These are phyloP conservation scores for Beauveria rudraprayagi DNA, from an alignment of 2,329 filamentous ascomycete genomes.

Conservation along the genomic window DNA sequence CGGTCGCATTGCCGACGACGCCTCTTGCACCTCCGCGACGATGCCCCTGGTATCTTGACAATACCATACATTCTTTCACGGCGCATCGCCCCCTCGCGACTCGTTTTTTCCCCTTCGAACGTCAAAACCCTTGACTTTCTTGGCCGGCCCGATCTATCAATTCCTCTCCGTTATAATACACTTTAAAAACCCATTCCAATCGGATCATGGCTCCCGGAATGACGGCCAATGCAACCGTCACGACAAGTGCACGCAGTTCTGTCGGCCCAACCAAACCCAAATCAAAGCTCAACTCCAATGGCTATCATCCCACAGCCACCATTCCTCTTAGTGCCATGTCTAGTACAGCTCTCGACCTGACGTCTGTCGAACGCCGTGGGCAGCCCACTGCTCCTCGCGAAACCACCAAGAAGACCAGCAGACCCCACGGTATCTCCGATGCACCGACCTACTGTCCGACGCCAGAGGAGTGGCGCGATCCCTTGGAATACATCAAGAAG, in stretches of 20 bases:
- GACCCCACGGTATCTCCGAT: conserved; percentile 79
- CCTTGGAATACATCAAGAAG: conserved; percentile 86
- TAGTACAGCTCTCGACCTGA: conserved; percentile 65
- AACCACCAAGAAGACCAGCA: conserved; percentile 64
- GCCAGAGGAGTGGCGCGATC: conserved; percentile 89
- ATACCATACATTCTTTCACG: not conserved
- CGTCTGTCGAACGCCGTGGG: conserved; percentile 84
- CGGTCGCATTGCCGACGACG: not conserved
- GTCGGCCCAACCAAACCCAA: conserved; percentile 36
- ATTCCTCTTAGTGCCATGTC: conserved; percentile 47
- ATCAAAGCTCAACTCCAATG: conserved; percentile 45
- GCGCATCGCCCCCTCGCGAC: not conserved
- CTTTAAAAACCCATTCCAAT: not conserved
- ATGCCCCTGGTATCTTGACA: conserved; percentile 11
- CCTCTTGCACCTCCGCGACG: conserved; percentile 8
- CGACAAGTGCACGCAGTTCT: conserved; percentile 8
- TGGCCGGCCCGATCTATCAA: not conserved
- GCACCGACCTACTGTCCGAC: conserved; percentile 87
- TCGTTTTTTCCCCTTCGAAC: not conserved
- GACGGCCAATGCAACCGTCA: conserved; percentile 5
- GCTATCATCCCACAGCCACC: conserved; percentile 41
- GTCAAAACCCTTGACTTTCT: no score
- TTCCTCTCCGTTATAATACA: not conserved
- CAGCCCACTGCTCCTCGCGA: conserved; percentile 71
- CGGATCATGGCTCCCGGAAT: conserved; percentile 6